Conservation (phyloP, 2,329 filamentous ascomycete species). For the Lithohypha guttulata region DNA sequence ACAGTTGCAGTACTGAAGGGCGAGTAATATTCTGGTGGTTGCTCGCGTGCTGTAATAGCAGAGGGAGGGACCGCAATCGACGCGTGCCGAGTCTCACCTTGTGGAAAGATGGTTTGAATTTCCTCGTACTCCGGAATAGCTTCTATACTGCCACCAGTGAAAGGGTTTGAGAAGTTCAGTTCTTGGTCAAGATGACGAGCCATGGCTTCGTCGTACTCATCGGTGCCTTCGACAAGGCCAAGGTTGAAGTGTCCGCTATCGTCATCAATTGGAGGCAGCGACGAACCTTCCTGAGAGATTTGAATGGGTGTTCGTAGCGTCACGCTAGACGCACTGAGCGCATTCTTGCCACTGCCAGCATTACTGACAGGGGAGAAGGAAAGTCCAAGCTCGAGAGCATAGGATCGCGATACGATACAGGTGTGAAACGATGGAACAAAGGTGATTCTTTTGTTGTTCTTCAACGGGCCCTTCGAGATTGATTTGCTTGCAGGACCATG, state of each 20-base stretch:
- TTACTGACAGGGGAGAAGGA: slow-evolving; percentile 36
- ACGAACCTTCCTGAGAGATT: slow-evolving; percentile 23
- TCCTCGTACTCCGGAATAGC: slow-evolving; percentile 9
- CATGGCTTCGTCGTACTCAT: slow-evolving; percentile 10
- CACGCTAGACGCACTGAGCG: slow-evolving; percentile 29
- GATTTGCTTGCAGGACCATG: slow-evolving; percentile 8
- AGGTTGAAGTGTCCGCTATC: background rate
- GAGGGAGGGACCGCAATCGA: background rate
- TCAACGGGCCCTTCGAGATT: background rate
- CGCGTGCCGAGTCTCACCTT: background rate
- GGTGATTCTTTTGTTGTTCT: slow-evolving; percentile 35
- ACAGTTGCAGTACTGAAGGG: slow-evolving; percentile 2
- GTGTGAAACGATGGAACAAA: slow-evolving; percentile 61
- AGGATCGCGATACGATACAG: slow-evolving; percentile 55
- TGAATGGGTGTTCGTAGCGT: slow-evolving; percentile 36
- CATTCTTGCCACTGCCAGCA: slow-evolving; percentile 31
- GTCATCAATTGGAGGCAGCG: slow-evolving; percentile 6
- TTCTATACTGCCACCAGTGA: background rate
- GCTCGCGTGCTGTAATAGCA: background rate
- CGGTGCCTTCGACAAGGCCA: background rate
- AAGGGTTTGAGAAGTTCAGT: slow-evolving; percentile 6
- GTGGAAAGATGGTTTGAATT: slow-evolving; percentile 2
- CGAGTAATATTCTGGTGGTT: slow-evolving; percentile 9
- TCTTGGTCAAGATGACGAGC: slow-evolving; percentile 7
- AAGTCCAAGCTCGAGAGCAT: slow-evolving; percentile 50